These are phyloP conservation scores for Torulaspora pretoriensis DNA, from an alignment of 1,139 yeast genomes.

Conservation along the genomic window DNA sequence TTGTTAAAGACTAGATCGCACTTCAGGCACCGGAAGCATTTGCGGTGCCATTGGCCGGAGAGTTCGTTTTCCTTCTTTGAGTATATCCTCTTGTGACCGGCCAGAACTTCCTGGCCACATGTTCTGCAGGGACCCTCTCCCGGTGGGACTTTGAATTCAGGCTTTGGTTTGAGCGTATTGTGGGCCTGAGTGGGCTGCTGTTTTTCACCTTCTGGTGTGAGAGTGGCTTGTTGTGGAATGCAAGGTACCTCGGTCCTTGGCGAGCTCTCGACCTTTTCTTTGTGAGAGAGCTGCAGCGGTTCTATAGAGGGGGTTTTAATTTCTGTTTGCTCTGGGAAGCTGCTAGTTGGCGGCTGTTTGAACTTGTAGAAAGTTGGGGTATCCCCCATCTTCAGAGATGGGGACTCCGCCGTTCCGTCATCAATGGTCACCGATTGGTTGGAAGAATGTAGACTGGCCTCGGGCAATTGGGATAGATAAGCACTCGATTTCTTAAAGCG, in stretches of 20 bases:
- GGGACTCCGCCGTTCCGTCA: constrained; percentile 2
- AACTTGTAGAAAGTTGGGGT: constrained; percentile 26
- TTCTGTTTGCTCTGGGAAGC: constrained; percentile 4
- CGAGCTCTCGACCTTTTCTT: constrained; percentile 1
- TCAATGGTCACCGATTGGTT: constrained; percentile 9
- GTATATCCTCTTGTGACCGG: constrained; percentile 50
- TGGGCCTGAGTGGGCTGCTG: background rate
- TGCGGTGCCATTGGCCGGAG: constrained; percentile 92
- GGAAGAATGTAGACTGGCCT: background rate
- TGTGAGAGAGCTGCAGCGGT: constrained; percentile 9
- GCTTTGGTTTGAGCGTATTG: background rate
- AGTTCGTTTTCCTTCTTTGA: constrained; percentile 72
- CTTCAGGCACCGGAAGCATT: constrained; percentile 71
- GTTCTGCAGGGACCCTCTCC: constrained; percentile 73
- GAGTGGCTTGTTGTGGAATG: background rate
- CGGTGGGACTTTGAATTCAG: constrained; percentile 41
- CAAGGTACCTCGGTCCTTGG: constrained; percentile 3
- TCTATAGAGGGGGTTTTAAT: constrained; percentile 4
- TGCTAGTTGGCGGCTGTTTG: constrained; percentile 4
- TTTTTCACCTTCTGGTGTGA: background rate
- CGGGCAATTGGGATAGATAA: constrained; percentile 24
- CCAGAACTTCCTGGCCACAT: constrained; percentile 45
- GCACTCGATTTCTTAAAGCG: constrained; percentile 28
- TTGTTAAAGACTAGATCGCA: constrained; percentile 57
- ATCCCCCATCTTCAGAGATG: constrained; percentile 4